Base-by-base conservation (phyloP, 345 rosid species). In the Eucalyptus rudis region DNA sequence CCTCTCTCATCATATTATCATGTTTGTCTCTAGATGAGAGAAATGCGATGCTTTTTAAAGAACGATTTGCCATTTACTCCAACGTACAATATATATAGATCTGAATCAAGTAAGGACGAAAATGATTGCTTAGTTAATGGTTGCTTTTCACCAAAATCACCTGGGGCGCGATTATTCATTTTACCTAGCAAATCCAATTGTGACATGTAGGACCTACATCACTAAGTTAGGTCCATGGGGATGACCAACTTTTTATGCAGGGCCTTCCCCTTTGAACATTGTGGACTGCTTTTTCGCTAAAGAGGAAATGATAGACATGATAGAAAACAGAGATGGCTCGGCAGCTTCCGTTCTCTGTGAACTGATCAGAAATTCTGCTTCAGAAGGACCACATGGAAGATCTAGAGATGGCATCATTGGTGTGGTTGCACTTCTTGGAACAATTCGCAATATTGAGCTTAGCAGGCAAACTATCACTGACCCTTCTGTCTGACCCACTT, bases 371-470 rank as follows among this genome's bases (percentile, higher is more conserved):
- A 64, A 64, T 64, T 64, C 17, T 64, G 40, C 40, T 64, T 64
- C 47, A 40, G 88, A 88, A 50, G 87, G 88, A 89, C 87, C 90
- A 45, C 19, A 85, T 29, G 16, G 52, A 43, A 36, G 87, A 93
- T 89, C 92, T 44, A 71, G 31, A 79, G 87, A 89, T 68, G 91
- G 88, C 24, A 64, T 93, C 79, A 88, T 94, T 89, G 98, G 97
- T 13, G 44, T 92, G 13, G 95, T 96, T 33, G 96, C 93, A 4
- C 91, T 95, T 52, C 96, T 95, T 47, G 98, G 96, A 86, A 91
- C 96, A n/a, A 94, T 93, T 86, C 5, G 90, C 49, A 86, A 91
- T 76, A 87, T 68, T 25, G 85, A 92, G 44, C 94, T 95, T 49
- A 95, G 97, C 98, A 94, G 96, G 99, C 89, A 43, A 68, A 54